Conservation (phyloP, 2,329 filamentous ascomycete genomes). For the Chalaropsis thielavioides region DNA sequence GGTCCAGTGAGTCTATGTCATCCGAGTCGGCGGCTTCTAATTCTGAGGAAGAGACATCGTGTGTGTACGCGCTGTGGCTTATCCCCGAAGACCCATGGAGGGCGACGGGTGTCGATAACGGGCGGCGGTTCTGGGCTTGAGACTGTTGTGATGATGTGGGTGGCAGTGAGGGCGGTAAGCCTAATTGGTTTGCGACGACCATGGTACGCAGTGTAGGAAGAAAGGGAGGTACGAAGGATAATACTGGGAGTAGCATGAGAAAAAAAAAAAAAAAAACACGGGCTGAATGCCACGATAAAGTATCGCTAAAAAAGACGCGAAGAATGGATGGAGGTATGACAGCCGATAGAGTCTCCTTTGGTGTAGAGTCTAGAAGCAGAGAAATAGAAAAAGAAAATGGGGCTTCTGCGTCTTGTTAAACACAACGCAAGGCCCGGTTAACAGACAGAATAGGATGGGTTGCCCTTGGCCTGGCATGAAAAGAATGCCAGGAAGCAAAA, state of each 20-base stretch:
- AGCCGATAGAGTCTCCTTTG: background rate
- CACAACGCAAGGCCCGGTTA: background rate
- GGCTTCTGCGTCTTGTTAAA: background rate
- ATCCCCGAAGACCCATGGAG: background rate
- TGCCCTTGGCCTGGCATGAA: background rate
- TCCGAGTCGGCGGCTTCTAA: constrained; percentile 13
- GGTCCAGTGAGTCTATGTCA: constrained; percentile 18
- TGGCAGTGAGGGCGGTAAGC: background rate
- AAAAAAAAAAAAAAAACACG: background rate
- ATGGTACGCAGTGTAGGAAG: background rate
- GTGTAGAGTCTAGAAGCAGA: background rate
- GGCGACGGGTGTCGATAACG: background rate
- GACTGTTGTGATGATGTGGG: background rate
- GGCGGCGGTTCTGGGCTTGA: background rate
- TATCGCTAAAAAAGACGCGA: background rate
- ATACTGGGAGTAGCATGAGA: background rate
- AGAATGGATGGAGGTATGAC: background rate
- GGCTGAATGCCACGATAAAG: background rate
- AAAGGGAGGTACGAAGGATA: background rate
- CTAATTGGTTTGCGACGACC: background rate
- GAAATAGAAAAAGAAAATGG: background rate
- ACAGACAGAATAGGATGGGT: background rate
- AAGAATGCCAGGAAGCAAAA: background rate
- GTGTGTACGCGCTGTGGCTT: background rate
- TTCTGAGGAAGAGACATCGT: constrained; percentile 6